A percentile compares a stretch with the other conserved stretches of the same genome.
Evolutionary conservation across 108 stramenopile genomes (phyloP).

Genomic region (Stephanodiscus triporus): DNA sequence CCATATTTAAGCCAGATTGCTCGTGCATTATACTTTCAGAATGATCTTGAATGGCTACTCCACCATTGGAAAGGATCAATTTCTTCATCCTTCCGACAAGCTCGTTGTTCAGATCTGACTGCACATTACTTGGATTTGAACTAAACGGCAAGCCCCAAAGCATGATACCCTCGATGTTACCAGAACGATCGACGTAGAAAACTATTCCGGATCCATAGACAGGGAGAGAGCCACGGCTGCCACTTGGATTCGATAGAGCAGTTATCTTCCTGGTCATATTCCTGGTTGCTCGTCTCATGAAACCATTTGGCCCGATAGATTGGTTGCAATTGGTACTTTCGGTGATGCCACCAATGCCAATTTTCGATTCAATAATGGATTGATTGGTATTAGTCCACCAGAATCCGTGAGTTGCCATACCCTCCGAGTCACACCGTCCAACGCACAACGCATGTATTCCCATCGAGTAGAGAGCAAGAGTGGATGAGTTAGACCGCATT

Average conservation of each 20-base stretch:
- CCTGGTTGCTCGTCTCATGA: conserved; percentile 46
- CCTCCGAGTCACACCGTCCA: conserved; percentile 80
- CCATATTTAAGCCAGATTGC: conserved; percentile 31
- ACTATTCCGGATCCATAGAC: conserved; percentile 84
- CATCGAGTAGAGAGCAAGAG: conserved; percentile 55
- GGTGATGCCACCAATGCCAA: conserved; percentile 1
- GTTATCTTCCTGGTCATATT: not conserved
- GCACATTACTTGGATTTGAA: conserved; percentile 30
- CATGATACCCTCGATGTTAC: conserved; percentile 79
- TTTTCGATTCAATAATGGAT: conserved; percentile 24
- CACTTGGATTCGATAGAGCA: not conserved
- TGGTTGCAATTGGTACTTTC: not conserved
- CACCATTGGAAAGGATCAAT: conserved; percentile 68
- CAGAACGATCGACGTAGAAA: conserved; percentile 77
- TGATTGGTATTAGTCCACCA: conserved; percentile 89
- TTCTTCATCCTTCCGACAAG: conserved; percentile 65
- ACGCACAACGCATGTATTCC: conserved; percentile 81
- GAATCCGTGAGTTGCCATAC: conserved; percentile 75
- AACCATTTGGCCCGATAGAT: conserved; percentile 23
- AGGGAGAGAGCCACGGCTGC: conserved; percentile 37
- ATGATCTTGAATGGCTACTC: conserved; percentile 57
- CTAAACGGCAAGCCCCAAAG: conserved; percentile 85
- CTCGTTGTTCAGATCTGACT: conserved; percentile 47
- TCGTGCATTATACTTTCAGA: conserved; percentile 42
- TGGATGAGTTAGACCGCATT: conserved; percentile 16